Evolutionary conservation across 1,284 basidiomycete genomes (phyloP).

Genomic region (Moesziomyces parantarcticus): DNA sequence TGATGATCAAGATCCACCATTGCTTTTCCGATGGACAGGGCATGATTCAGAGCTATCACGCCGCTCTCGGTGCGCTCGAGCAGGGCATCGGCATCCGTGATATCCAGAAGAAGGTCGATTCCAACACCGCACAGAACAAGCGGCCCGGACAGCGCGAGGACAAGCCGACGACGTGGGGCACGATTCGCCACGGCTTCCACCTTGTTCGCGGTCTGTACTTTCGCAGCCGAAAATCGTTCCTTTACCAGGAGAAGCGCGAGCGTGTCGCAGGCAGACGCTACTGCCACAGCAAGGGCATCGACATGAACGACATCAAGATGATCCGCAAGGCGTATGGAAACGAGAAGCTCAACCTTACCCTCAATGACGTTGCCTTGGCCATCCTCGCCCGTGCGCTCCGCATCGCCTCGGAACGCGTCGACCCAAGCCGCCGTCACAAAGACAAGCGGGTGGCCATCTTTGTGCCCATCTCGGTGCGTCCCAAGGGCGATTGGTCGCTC

Average conservation of each 20-base stretch:
- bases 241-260: constrained; percentile 47
- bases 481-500: constrained; percentile 63
- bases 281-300: constrained; percentile 63
- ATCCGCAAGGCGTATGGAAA: constrained; percentile 63
- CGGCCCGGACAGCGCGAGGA: constrained; percentile 51
- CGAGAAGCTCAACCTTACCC: constrained; percentile 55
- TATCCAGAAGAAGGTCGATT: constrained; percentile 61
- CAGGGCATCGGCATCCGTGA: constrained; percentile 56
- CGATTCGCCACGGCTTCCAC: constrained; percentile 56
- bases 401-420: constrained; percentile 57
- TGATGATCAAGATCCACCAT: constrained; percentile 68
- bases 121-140: constrained; percentile 51
- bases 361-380: constrained; percentile 66
- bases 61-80: constrained; percentile 61
- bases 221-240: constrained; percentile 59
- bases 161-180: constrained; percentile 58
- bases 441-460: constrained; percentile 66
- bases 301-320: constrained; percentile 64
- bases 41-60: constrained; percentile 67
- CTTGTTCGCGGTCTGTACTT: constrained; percentile 64
- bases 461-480: constrained; percentile 63
- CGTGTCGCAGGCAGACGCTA: constrained; percentile 56
- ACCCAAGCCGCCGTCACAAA: constrained; percentile 40
- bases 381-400: constrained; percentile 62
- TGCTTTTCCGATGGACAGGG: constrained; percentile 66